These are phyloP conservation scores for Aschersonia sp. DNA, from an alignment of 2,329 filamentous ascomycete species.

Conservation along the genomic window DNA sequence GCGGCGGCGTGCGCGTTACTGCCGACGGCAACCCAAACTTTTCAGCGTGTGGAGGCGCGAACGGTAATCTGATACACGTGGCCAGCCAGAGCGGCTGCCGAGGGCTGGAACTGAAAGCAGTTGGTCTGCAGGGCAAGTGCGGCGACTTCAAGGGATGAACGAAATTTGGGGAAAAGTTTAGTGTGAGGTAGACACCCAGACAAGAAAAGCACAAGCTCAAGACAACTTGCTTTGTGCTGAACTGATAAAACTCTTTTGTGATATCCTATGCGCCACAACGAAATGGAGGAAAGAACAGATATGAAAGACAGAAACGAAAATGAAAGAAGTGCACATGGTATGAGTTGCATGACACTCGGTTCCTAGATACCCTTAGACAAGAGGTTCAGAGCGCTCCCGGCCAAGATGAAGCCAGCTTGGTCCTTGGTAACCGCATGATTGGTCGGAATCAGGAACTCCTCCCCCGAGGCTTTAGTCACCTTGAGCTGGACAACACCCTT, in stretches of 20 bases:
- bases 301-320: not conserved
- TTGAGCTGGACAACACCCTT: constrained; percentile 58
- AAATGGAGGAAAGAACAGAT: not conserved
- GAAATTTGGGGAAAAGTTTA: too few relatives aligned
- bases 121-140: not conserved
- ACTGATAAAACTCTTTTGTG: not conserved
- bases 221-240: too few relatives aligned
- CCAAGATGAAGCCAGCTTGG: constrained; percentile 83
- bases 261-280: not conserved
- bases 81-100: not conserved
- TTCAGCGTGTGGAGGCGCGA: not conserved
- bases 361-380: constrained; percentile 44
- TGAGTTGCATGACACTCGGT: not conserved
- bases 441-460: constrained; percentile 57
- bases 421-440: constrained; percentile 80
- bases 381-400: constrained; percentile 85
- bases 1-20: too few relatives aligned
- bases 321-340: not conserved
- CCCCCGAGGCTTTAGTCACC: constrained; percentile 48
- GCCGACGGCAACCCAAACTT: not conserved
- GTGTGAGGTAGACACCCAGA: too few relatives aligned
- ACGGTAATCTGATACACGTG: not conserved
- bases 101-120: not conserved
- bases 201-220: too few relatives aligned
- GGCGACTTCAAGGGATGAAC: not conserved